Conservation (phyloP, 352 stramenopile species). For the Pythium rhizo-oryzae region DNA sequence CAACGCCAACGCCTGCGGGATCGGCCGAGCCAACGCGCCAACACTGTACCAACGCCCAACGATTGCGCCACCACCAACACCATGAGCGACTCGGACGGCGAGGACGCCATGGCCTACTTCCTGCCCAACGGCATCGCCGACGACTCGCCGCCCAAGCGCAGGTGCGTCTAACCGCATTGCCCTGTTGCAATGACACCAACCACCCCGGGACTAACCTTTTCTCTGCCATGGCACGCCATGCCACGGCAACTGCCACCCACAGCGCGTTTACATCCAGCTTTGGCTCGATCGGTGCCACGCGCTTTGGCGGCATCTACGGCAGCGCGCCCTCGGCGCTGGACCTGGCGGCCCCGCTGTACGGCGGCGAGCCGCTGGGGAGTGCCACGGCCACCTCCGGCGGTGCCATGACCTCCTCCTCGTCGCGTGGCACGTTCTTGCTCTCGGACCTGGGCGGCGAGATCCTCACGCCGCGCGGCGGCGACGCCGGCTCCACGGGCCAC, state of each 20-base stretch:
- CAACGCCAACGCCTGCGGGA: neutral
- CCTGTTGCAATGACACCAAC: constrained; percentile 11
- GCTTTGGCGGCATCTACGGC: constrained; percentile 21
- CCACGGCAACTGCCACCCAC: neutral
- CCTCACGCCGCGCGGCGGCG: constrained; percentile 35
- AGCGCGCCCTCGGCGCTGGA: neutral
- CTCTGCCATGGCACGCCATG: neutral
- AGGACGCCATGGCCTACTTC: constrained; percentile 78
- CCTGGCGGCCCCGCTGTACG: constrained; percentile 14
- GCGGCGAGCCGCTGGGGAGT: neutral
- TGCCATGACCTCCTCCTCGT: too few relatives aligned
- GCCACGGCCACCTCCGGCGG: too few relatives aligned
- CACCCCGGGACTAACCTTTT: neutral
- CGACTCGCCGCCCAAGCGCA: constrained; percentile 76
- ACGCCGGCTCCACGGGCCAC: constrained; percentile 28
- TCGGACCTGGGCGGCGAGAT: constrained; percentile 67
- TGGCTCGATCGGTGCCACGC: constrained; percentile 26
- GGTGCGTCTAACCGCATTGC: constrained; percentile 35
- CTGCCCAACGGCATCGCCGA: constrained; percentile 84
- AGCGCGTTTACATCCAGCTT: constrained; percentile 24
- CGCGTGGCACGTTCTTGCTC: constrained; percentile 20
- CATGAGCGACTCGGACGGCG: constrained; percentile 60
- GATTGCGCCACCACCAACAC: neutral
- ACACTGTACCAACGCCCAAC: neutral
- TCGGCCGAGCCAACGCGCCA: constrained; percentile 10